phyloP scores from a whole-genome alignment of 164 flowering plant species.

The Magnolia officinalis region DNA sequence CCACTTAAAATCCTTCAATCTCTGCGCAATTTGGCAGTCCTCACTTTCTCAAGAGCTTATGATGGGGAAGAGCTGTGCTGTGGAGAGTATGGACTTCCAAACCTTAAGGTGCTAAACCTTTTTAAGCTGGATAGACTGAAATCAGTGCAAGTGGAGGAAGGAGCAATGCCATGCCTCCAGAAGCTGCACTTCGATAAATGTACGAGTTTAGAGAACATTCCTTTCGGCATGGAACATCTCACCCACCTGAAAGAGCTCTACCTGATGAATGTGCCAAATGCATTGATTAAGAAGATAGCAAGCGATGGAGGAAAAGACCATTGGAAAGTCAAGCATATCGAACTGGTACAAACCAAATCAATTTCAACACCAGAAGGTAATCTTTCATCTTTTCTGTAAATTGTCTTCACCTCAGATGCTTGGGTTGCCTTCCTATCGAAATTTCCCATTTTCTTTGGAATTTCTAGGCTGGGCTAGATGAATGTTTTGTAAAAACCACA shows the following conservation, averaged over 20 bases:
- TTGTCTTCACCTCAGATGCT: no score
- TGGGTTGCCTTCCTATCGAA: no score
- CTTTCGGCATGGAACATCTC: no score
- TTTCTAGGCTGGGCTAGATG: no score
- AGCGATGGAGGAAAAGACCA: background rate
- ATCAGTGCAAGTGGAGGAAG: slow-evolving; percentile 4
- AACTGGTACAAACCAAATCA: background rate
- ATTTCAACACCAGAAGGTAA: background rate
- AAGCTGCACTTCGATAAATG: no score
- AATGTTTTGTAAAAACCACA: no score
- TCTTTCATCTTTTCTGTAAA: background rate
- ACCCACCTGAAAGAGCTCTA: no score
- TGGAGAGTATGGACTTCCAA: slow-evolving; percentile 18
- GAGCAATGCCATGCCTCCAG: background rate
- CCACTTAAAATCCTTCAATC: slow-evolving; percentile 24
- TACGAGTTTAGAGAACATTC: no score
- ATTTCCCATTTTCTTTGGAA: no score
- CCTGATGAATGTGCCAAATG: no score
- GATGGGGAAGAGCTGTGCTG: slow-evolving; percentile 22
- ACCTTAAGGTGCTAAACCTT: slow-evolving; percentile 20
- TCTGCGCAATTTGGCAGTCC: slow-evolving; percentile 26
- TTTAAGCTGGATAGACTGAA: slow-evolving; percentile 9
- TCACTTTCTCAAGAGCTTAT: slow-evolving; percentile 20
- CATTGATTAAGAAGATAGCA: no score
- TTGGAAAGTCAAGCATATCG: background rate